Conservation (phyloP, 73 alveolate species). For the Tetrahymena elliotti region DNA sequence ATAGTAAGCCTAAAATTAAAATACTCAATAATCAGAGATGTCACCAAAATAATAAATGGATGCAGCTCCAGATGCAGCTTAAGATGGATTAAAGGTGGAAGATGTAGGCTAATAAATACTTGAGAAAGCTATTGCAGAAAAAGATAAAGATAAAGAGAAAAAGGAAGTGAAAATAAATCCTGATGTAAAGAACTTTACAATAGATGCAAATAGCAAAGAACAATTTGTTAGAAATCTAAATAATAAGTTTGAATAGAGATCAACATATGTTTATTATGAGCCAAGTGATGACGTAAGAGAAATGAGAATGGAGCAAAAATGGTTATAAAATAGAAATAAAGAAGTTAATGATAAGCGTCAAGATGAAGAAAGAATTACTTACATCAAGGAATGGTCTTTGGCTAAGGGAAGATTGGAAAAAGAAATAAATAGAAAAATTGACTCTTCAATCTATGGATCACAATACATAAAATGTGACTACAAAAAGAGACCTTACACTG, state of each 20-base stretch:
- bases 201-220: background rate
- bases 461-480: conserved; percentile 7
- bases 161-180: background rate
- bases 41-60: background rate
- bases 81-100: background rate
- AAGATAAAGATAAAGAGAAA: background rate
- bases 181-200: background rate
- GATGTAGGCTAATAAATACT: background rate
- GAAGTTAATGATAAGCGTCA: conserved; percentile 6
- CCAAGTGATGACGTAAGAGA: conserved; percentile 21
- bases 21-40: background rate
- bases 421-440: conserved; percentile 31
- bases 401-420: conserved; percentile 23
- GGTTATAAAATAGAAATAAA: conserved; percentile 18
- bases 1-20: background rate
- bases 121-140: background rate
- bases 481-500: background rate
- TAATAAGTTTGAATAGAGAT: background rate
- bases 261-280: conserved; percentile 11
- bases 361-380: conserved; percentile 30
- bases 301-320: conserved; percentile 4
- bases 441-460: conserved; percentile 22
- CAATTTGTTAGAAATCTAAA: background rate
- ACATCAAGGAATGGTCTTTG: conserved; percentile 24
- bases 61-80: background rate